Conservation (phyloP, 1,284 basidiomycete species). For the Cutaneotrichosporon sp. region DNA sequence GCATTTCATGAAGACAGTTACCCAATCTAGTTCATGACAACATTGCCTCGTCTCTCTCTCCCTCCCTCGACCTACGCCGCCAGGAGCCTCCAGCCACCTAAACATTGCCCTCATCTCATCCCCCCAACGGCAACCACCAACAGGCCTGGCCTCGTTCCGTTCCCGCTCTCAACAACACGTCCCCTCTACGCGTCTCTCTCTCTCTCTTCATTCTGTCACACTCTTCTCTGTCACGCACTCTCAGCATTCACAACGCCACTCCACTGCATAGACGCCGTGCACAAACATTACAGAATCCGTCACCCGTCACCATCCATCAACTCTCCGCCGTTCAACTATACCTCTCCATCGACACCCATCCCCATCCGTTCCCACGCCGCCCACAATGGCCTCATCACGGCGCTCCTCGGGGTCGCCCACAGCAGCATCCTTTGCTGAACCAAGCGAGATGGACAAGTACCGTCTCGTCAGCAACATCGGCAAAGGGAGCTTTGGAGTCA, state of each 20-base stretch:
- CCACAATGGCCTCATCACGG: conserved; percentile 12
- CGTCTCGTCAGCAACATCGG: conserved; percentile 89
- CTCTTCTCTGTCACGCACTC: not conserved
- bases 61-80: too few species aligned
- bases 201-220: not conserved
- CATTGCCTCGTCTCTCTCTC: too few species aligned
- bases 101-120: not conserved
- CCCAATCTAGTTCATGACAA: conserved; percentile 4
- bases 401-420: conserved; percentile 14
- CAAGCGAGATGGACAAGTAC: conserved; percentile 67
- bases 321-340: not conserved
- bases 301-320: conserved; percentile 1
- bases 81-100: not conserved
- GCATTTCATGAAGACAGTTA: not conserved
- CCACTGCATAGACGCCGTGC: too few species aligned
- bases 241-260: not conserved
- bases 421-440: conserved; percentile 36
- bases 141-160: too few species aligned
- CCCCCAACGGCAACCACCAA: not conserved
- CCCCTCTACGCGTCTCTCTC: not conserved
- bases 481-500: conserved; percentile 96
- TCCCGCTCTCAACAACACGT: too few species aligned
- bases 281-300: too few species aligned
- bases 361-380: not conserved
- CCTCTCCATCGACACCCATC: not conserved